A percentile compares a stretch with the other conserved stretches of the same genome.
Conservation (phyloP, 2,329 filamentous ascomycete species). For the Arthroderma sp. region DNA sequence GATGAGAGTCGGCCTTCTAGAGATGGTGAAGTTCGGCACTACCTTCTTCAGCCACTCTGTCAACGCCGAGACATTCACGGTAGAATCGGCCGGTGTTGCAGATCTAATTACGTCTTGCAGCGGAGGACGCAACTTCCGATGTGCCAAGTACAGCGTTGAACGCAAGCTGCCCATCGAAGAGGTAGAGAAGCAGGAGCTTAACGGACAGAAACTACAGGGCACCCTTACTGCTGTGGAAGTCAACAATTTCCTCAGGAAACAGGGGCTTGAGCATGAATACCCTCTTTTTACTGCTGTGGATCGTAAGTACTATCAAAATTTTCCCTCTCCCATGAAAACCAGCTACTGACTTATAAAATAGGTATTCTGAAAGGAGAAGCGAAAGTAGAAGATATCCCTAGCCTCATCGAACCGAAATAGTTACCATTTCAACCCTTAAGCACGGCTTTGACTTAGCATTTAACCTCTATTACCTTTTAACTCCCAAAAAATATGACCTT, state of each 20-base stretch:
- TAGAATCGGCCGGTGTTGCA: conserved; percentile 87
- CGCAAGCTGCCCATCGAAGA: conserved; percentile 69
- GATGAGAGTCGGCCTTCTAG: conserved; percentile 88
- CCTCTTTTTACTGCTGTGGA: conserved; percentile 87
- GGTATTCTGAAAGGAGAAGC: conserved; percentile 66
- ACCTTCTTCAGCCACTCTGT: conserved; percentile 81
- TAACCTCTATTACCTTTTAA: background rate
- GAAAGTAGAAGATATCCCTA: conserved; percentile 68
- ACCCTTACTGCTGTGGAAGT: conserved; percentile 87
- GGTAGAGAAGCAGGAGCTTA: conserved; percentile 78
- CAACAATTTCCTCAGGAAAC: conserved; percentile 70
- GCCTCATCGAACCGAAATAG: conserved; percentile 44
- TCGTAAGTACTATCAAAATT: conserved; percentile 31
- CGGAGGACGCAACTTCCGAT: conserved; percentile 86
- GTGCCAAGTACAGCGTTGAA: conserved; percentile 76
- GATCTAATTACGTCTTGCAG: conserved; percentile 91
- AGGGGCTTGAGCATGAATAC: conserved; percentile 69
- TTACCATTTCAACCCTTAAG: background rate
- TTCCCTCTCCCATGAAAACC: background rate
- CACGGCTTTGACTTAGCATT: background rate
- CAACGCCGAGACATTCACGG: conserved; percentile 78
- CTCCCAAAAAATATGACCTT: background rate
- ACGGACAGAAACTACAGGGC: conserved; percentile 93
- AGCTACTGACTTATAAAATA: conserved; percentile 20
- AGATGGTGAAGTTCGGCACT: conserved; percentile 94